Conservation (phyloP, 1,284 basidiomycete species). For the Rhodotorula sp. region DNA sequence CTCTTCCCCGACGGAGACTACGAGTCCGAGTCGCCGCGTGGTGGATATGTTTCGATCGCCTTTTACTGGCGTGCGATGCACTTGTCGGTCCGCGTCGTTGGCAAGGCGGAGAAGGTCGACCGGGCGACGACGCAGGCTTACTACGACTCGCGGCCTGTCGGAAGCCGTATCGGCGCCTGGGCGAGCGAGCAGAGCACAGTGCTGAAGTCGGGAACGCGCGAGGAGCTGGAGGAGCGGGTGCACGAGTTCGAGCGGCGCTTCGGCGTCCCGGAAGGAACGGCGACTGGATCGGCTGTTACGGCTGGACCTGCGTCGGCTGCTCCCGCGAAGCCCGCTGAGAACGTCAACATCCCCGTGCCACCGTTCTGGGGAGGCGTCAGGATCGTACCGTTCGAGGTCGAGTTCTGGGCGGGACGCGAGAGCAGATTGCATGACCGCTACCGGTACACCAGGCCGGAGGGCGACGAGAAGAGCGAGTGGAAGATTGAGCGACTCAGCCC, state of each 20-base stretch:
- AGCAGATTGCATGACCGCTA: slow-evolving; percentile 75
- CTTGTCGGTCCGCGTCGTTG: slow-evolving; percentile 79
- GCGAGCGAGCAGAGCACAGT: slow-evolving; percentile 81
- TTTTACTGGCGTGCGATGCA: slow-evolving; percentile 91
- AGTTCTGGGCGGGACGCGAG: slow-evolving; percentile 91
- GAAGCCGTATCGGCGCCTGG: slow-evolving; percentile 85
- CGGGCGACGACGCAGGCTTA: slow-evolving; percentile 75
- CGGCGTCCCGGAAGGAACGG: slow-evolving; percentile 52
- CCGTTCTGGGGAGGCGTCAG: slow-evolving; percentile 97
- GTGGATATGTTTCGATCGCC: slow-evolving; percentile 66
- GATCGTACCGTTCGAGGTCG: slow-evolving; percentile 80
- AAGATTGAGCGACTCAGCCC: slow-evolving; percentile 72
- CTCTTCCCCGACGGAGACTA: slow-evolving; percentile 50
- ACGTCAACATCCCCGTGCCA: slow-evolving; percentile 66
- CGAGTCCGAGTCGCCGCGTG: slow-evolving; percentile 51
- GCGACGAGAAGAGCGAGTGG: slow-evolving; percentile 61
- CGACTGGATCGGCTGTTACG: slow-evolving; percentile 24
- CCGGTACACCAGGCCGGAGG: slow-evolving; percentile 65
- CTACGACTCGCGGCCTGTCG: slow-evolving; percentile 77
- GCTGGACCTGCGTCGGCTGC: slow-evolving; percentile 13
- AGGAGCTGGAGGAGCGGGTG: slow-evolving; percentile 61
- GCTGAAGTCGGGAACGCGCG: slow-evolving; percentile 63
- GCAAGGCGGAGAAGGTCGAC: slow-evolving; percentile 73
- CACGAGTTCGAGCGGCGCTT: slow-evolving; percentile 64
- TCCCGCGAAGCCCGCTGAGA: slow-evolving; percentile 20